Evolutionary conservation across 2,329 filamentous ascomycete species (phyloP), one percentile per base, ranked within the genome.

Genomic region (Onygenales sp.): DNA sequence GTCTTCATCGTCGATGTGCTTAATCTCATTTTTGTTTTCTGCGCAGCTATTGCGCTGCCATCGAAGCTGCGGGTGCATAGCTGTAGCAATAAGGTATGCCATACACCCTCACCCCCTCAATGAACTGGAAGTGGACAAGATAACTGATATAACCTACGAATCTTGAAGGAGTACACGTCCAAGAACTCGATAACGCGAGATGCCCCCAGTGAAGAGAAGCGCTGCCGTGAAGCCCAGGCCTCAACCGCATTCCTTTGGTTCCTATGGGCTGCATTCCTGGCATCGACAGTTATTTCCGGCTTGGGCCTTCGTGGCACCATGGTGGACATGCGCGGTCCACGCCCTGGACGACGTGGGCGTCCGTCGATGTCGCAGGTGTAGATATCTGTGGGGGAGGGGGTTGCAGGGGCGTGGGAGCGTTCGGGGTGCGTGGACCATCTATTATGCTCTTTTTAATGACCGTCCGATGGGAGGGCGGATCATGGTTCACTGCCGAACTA

Each of bases 161-260:
- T 34, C 31, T 45, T 37, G 36, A 48, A 75, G 74, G 32, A 48
- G 0, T 77, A 75, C 59, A 67, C 69, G 11, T 40, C 48, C n/a
- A 53, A 47, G 57, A 78, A 78, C 52, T 64, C 70, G 6, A 70
- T 77, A 56, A 75, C 74, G 55, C 70, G 72, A 55, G 72, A 73
- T 49, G 64, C 74, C 0, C 2, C 68, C 27, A 61, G 62, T 45
- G 60, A 52, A 6, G 47, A 57, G 10, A 73, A 72, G 56, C 69
- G 74, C 50, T 79, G 77, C 61, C 74, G 72, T 42, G 76, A 79
- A 62, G 74, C 74, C 8, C 74, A 79, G 61, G 76, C 77, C 4
- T 62, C 72, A 2, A 68, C 65, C 21, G 76, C 76, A 0, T 79
- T 79, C 67, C 65, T 78, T 48, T 79, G 75, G 75, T 77, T 79